Percentiles rank a stretch among this genome's conserved stretches.
Conservation (phyloP, 192 early-diverging fungal genomes). For the Endogone sp. region DNA sequence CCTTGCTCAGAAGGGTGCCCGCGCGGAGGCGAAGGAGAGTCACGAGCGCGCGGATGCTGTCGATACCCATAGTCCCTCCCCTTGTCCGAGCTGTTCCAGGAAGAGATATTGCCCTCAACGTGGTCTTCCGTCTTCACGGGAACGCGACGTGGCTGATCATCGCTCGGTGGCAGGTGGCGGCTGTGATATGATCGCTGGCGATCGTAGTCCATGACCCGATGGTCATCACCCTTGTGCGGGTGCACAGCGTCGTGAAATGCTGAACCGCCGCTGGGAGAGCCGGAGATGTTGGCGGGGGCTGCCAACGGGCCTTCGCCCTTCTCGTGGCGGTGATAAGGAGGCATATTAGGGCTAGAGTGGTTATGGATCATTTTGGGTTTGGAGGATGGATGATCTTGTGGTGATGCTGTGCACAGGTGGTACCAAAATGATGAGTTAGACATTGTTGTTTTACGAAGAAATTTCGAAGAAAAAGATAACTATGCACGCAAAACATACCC, state of each 20-base stretch:
- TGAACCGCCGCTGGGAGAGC: background rate
- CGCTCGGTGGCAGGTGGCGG: background rate
- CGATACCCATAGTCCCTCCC: background rate
- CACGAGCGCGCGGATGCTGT: background rate
- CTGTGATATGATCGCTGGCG: background rate
- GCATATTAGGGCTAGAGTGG: background rate
- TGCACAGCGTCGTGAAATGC: background rate
- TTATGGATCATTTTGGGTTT: background rate
- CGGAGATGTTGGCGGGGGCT: background rate
- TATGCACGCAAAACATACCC: background rate
- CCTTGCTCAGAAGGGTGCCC: background rate
- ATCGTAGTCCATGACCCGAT: background rate
- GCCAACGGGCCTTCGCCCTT: background rate
- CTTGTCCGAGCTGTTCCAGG: background rate
- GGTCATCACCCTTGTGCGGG: background rate
- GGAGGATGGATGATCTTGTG: background rate
- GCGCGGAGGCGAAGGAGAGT: background rate
- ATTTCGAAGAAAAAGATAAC: no score
- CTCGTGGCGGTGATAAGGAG: background rate
- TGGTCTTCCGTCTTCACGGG: background rate
- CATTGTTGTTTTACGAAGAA: no score
- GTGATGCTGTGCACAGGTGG: background rate
- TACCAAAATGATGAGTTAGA: background rate
- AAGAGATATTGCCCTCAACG: background rate
- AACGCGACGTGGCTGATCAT: background rate